Base-by-base conservation (phyloP, 129 eudicot species). In the Pseudognaphalium luteoalbum region DNA sequence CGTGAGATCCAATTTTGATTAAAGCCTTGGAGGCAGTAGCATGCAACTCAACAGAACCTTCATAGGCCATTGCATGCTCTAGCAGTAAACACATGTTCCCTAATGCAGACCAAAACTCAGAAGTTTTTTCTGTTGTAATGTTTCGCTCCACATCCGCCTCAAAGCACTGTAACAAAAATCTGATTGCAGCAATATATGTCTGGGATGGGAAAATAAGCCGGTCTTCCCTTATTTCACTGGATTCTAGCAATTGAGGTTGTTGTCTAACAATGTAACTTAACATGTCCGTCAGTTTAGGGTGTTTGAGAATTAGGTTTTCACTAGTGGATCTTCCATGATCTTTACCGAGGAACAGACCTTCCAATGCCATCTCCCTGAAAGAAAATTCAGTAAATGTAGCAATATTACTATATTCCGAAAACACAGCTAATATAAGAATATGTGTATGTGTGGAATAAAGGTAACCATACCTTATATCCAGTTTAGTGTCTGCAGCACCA, bases 21-120 rank as follows among this genome's bases (percentile, higher is more conserved):
- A 94, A 75, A 69, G 96, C 87, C 80, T 86, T 88, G 63, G 93
- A 87, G 71, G 97, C 97, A 79, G 86, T 84, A 69, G 97, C 88
- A 84, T 91, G 97, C 88, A 94, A 82, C 83, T 94, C 92, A 70
- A 86, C 87, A 73, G 97, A 94, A 51, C 98, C 96, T 80, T 91
- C 90, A 70, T 87, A 83, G 11, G 90, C 91, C 97, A 94, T 86
- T 44, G 97, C 97, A 89, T 94, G 93, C 82, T 94, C 98, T 68
- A 91, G 66, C 66, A 94, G 82, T 75, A 86, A 86, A 83, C 91
- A 91, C 78, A 94, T 81, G 51, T 66, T 84, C 68, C 88, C 98
- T 71, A 89, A 74, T 25, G 91, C 76, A 66, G 79, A 72, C 69
- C 50, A 71, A 73, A 81, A 73, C 58, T 86, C 86, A n/a, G 89